A percentile compares a stretch with the other conserved stretches of the same genome.
phyloP scores from a whole-genome alignment of 371 early-diverging fungal genomes.

The Rhizopus microsporus region DNA sequence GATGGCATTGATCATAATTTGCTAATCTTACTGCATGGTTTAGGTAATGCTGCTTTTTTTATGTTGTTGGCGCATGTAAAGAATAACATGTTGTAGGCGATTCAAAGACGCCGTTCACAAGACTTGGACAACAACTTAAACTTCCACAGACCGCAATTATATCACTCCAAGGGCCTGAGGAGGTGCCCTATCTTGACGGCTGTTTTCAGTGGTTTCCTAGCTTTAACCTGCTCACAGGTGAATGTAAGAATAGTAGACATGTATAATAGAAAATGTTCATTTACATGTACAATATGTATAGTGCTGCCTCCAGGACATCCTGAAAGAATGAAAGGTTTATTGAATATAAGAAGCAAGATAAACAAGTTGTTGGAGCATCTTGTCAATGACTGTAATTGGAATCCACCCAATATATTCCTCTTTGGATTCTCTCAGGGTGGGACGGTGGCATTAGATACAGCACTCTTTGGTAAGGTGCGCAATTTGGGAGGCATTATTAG shows the following conservation, averaged over 20 bases:
- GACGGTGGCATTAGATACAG: constrained; percentile 64
- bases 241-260: constrained; percentile 33
- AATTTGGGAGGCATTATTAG: constrained; percentile 55
- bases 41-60: constrained; percentile 40
- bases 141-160: constrained; percentile 72
- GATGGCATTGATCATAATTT: constrained; percentile 70
- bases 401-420: constrained; percentile 53
- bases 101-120: constrained; percentile 59
- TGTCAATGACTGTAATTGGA: constrained; percentile 46
- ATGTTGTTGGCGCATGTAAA: not conserved
- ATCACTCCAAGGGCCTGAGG: constrained; percentile 64
- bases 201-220: constrained; percentile 71
- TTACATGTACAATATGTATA: constrained; percentile 10
- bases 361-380: constrained; percentile 45
- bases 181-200: constrained; percentile 63
- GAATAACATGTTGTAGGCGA: constrained; percentile 35
- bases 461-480: constrained; percentile 47
- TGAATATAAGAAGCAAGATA: constrained; percentile 36
- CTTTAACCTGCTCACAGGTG: constrained; percentile 62
- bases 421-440: constrained; percentile 82
- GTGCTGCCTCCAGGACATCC: constrained; percentile 52
- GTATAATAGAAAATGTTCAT: not conserved
- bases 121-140: constrained; percentile 58
- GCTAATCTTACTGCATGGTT: constrained; percentile 75
- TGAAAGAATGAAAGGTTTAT: constrained; percentile 44